A percentile compares a stretch with the other conserved stretches of the same genome.
Conservation (phyloP, 148 eudicot genomes). For the Vaccinium vitisidaea region DNA sequence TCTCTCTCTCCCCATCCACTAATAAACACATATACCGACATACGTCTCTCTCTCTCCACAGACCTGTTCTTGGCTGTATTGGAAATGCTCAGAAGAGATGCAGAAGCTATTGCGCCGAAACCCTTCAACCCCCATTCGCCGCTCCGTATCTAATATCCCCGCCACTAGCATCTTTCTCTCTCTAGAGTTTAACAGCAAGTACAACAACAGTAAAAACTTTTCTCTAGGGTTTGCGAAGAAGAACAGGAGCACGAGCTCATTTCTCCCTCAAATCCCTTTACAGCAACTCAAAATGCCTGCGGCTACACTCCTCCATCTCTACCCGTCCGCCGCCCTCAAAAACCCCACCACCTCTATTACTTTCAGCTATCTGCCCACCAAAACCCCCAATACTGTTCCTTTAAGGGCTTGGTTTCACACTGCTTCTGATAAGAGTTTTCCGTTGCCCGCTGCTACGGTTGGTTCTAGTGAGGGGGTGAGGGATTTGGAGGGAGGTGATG, state of each 20-base stretch:
- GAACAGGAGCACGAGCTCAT: background rate
- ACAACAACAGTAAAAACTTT: background rate
- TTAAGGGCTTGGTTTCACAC: constrained; percentile 51
- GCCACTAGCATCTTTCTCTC: constrained; percentile 10
- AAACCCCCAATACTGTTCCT: constrained; percentile 14
- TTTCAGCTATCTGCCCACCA: background rate
- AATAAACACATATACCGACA: background rate
- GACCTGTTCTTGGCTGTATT: background rate
- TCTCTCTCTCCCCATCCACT: background rate
- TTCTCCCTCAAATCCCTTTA: background rate
- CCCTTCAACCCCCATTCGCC: constrained; percentile 32
- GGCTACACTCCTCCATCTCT: constrained; percentile 17
- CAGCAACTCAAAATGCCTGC: constrained; percentile 10
- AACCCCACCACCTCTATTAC: background rate
- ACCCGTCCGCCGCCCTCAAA: constrained; percentile 20
- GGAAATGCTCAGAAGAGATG: constrained; percentile 50
- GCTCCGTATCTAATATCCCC: constrained; percentile 11
- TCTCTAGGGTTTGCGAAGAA: constrained; percentile 10
- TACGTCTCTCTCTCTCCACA: background rate
- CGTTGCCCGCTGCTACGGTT: background rate
- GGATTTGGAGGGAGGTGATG: constrained; percentile 13
- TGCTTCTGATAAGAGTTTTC: constrained; percentile 17
- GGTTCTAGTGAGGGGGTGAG: constrained; percentile 8
- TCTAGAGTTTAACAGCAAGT: background rate
- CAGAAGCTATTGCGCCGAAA: constrained; percentile 62